Base-by-base conservation (phyloP, 768 basidiomycete species). In the Erythrobasidium yunnanense region DNA sequence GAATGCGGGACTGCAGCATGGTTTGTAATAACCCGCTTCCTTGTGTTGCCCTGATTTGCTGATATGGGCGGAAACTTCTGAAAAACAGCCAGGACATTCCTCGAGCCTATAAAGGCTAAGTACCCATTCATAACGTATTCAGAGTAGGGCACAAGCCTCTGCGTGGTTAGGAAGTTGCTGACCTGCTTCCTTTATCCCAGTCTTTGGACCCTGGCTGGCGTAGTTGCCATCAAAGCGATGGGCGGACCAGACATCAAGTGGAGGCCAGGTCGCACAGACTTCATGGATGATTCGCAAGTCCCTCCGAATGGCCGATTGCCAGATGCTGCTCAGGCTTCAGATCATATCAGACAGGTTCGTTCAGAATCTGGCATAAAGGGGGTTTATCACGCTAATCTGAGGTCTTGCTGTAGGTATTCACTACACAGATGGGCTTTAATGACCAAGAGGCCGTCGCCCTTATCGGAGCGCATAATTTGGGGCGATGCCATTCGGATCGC, bases 351-450 rank as follows among this genome's bases (percentile, higher is more conserved):
- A 7, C 60, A 63, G 38, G 60, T n/a, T n/a, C n/a, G n/a, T n/a
- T n/a, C n/a, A n/a, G n/a, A 11, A 20, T 45, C 13, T 11, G 38
- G 11, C 13, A 45, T 45, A 11, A 45, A 11, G 38, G 13, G 42
- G 35, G 35, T 47, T 67, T 23, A 45, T 35, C 4, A 22, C 8
- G 17, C 27, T 6, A 15, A 23, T 42, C 15, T 38, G 51, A 18
- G 1, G 1, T 30, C 53, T n/a, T 45, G 63, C 84, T 83, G 38
- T 20, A 45, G n/a, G n/a, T 49, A 8, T 92, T 77, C 91, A 91
- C 79, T 83, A 87, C 78, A 22, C 86, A 89, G 73, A 91, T 91
- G 90, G 90, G 85, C 55, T 93, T 96, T 81, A 87, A 90, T 75
- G 93, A 99, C 77, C 90, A 89, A 77, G 93, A 97, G 79, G 96